A percentile compares a stretch with the other conserved stretches of the same genome.
Evolutionary conservation across 1,139 yeast species (phyloP).

Genomic region (Candida pseudocylindracea): DNA sequence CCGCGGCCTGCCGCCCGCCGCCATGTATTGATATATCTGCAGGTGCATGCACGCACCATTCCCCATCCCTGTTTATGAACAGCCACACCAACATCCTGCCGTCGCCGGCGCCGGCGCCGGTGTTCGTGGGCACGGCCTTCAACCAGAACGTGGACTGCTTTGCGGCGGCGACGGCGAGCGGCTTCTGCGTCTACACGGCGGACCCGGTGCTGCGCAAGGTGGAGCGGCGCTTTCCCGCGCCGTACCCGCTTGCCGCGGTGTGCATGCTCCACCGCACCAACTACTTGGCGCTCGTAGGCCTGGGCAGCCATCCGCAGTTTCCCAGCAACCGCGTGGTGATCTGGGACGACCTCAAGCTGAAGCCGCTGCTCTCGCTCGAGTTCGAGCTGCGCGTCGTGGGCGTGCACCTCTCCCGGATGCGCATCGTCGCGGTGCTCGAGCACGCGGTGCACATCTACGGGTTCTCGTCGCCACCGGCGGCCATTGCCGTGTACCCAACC

Average conservation of each 20-base stretch:
- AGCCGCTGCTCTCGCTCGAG: conserved; percentile 52
- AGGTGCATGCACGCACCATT: too few species aligned
- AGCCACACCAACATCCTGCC: not conserved
- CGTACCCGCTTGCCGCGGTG: conserved; percentile 48
- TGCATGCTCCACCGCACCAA: conserved; percentile 81
- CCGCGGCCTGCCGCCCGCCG: conserved; percentile 3
- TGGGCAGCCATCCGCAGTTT: conserved; percentile 59
- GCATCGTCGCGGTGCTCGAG: conserved; percentile 50
- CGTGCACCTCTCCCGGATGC: conserved; percentile 50
- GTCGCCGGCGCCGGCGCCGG: not conserved
- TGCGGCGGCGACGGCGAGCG: conserved; percentile 61
- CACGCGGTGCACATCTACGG: conserved; percentile 56
- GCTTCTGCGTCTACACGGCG: conserved; percentile 72
- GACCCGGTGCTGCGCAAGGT: conserved; percentile 75
- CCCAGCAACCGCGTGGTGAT: conserved; percentile 60
- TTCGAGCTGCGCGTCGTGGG: conserved; percentile 55
- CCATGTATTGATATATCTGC: too few species aligned
- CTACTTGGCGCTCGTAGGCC: conserved; percentile 75
- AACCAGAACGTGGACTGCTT: conserved; percentile 87
- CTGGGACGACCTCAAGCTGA: conserved; percentile 80
- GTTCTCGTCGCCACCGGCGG: conserved; percentile 58
- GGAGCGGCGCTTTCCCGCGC: conserved; percentile 24
- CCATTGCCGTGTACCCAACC: conserved; percentile 52
- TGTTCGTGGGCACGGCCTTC: conserved; percentile 35
- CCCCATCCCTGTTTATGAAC: not conserved